Conservation (phyloP, 2,329 filamentous ascomycete genomes). For the Aspergillus unguis region DNA sequence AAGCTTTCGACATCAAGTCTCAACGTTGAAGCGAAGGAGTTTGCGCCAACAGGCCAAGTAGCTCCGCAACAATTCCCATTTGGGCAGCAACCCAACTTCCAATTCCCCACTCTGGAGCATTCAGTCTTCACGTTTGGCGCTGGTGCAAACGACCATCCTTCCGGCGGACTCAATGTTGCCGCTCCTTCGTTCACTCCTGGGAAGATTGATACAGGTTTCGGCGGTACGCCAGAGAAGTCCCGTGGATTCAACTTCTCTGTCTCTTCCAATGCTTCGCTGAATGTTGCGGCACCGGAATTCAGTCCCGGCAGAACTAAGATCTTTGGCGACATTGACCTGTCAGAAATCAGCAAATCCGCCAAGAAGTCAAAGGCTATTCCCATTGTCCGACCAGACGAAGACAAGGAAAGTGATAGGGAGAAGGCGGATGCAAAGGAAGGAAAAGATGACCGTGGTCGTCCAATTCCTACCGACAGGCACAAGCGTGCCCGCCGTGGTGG, state of each 20-base stretch:
- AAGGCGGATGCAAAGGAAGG: slow-evolving; percentile 35
- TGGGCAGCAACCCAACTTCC: slow-evolving; percentile 41
- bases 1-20: slow-evolving; percentile 72
- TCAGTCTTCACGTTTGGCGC: slow-evolving; percentile 31
- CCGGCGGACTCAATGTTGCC: slow-evolving; percentile 62
- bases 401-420: slow-evolving; percentile 41
- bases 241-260: slow-evolving; percentile 63
- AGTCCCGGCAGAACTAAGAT: slow-evolving; percentile 60
- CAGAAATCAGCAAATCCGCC: slow-evolving; percentile 61
- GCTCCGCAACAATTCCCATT: slow-evolving; percentile 46
- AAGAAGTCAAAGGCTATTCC: slow-evolving; percentile 81
- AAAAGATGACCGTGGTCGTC: slow-evolving; percentile 46
- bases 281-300: slow-evolving; percentile 73
- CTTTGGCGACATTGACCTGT: slow-evolving; percentile 64
- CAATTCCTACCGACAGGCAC: slow-evolving; percentile 63
- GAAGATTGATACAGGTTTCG: slow-evolving; percentile 5
- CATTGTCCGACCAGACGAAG: slow-evolving; percentile 66
- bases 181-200: slow-evolving; percentile 68
- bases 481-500: slow-evolving; percentile 67
- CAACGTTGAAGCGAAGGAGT: slow-evolving; percentile 86
- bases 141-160: slow-evolving; percentile 28
- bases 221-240: slow-evolving; percentile 19
- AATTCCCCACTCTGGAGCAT: slow-evolving; percentile 33
- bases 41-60: slow-evolving; percentile 61
- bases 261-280: slow-evolving; percentile 55